Evolutionary conservation across 2,329 filamentous ascomycete species (phyloP).

Genomic region (Scytalidium sp.): DNA sequence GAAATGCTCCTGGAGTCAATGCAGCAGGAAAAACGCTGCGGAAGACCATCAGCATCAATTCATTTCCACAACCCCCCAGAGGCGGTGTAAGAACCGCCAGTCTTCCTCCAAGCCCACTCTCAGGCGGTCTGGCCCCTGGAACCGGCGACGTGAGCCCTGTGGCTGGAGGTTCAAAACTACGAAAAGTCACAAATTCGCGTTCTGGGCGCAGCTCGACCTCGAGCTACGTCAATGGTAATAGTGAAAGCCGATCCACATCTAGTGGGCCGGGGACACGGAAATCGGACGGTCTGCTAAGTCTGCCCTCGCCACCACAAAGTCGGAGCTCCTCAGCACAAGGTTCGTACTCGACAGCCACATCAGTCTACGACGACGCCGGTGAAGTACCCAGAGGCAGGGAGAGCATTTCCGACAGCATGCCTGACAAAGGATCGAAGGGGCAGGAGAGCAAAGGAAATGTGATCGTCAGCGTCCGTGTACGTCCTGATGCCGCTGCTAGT

Average conservation of each 20-base stretch:
- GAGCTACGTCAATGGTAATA: conserved; percentile 76
- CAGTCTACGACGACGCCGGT: conserved; percentile 77
- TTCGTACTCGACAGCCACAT: conserved; percentile 87
- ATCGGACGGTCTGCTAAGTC: conserved; percentile 72
- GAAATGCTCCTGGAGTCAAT: conserved; percentile 50
- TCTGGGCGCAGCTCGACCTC: conserved; percentile 47
- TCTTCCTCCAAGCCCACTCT: conserved; percentile 60
- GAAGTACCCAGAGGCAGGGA: conserved; percentile 44
- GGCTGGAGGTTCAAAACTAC: conserved; percentile 16
- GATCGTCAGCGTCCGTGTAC: conserved; percentile 88
- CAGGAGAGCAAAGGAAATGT: conserved; percentile 87
- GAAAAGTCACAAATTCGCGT: conserved; percentile 24
- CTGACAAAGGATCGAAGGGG: conserved; percentile 44
- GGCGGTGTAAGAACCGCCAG: conserved; percentile 57
- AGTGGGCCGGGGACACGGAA: conserved; percentile 59
- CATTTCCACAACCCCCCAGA: conserved; percentile 86
- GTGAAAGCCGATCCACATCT: conserved; percentile 71
- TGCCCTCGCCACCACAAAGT: conserved; percentile 82
- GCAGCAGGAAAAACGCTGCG: conserved; percentile 67
- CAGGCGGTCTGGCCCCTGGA: conserved; percentile 36
- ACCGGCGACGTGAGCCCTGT: conserved; percentile 17
- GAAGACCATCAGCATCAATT: conserved; percentile 89
- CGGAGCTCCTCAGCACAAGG: conserved; percentile 89
- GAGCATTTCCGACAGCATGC: conserved; percentile 20
- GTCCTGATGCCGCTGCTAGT: conserved; percentile 72